Percentiles rank a stretch among this genome's conserved stretches.
Evolutionary conservation across 2,329 filamentous ascomycete species (phyloP).

Genomic region (Diaporthe batatas): DNA sequence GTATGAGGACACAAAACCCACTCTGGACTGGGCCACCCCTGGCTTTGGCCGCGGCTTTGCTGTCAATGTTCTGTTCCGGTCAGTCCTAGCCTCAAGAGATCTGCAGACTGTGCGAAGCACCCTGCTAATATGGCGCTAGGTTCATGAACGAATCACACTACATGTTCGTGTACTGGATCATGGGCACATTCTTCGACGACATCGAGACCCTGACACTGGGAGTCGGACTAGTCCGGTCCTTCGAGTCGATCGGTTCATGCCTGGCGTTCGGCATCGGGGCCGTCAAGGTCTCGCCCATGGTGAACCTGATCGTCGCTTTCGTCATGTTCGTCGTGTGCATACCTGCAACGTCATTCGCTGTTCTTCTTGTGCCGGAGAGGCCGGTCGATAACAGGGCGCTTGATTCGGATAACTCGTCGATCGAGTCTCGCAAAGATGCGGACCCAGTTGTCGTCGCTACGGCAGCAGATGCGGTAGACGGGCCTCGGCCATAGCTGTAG

Average conservation of each 20-base stretch:
- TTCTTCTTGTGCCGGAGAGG: slow-evolving; percentile 55
- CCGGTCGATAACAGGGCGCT: slow-evolving; percentile 46
- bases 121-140: slow-evolving; percentile 39
- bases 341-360: slow-evolving; percentile 53
- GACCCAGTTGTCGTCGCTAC: slow-evolving; percentile 38
- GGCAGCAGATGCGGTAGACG: slow-evolving; percentile 40
- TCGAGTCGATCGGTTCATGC: slow-evolving; percentile 62
- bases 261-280: slow-evolving; percentile 63
- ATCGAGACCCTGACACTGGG: slow-evolving; percentile 64
- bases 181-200: slow-evolving; percentile 64
- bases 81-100: slow-evolving; percentile 18
- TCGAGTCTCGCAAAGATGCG: slow-evolving; percentile 33
- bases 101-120: too few relatives aligned
- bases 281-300: slow-evolving; percentile 59
- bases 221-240: slow-evolving; percentile 61
- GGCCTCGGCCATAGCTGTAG: background rate
- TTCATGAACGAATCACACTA: slow-evolving; percentile 66
- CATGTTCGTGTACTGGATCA: slow-evolving; percentile 66
- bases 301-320: slow-evolving; percentile 62
- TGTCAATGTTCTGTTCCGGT: slow-evolving; percentile 62
- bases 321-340: slow-evolving; percentile 60
- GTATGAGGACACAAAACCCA: slow-evolving; percentile 56
- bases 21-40: slow-evolving; percentile 60
- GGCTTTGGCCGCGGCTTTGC: slow-evolving; percentile 62
- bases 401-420: slow-evolving; percentile 21